phyloP scores from a whole-genome alignment of 164 flowering plant genomes.

The Tetracentron sinense region DNA sequence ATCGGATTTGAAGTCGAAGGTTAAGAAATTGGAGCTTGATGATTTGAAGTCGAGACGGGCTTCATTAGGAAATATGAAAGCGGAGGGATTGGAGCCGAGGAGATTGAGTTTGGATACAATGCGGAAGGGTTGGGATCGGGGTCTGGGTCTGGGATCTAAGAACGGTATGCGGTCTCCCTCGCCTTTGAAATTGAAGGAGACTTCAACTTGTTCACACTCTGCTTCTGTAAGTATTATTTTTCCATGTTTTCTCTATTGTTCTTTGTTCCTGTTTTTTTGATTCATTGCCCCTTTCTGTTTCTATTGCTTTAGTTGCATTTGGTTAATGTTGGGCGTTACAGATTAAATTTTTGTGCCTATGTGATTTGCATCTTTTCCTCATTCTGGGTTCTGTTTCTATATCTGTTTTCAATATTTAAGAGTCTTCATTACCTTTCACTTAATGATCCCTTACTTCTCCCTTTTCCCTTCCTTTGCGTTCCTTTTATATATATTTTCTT shows the following conservation, averaged over 20 bases:
- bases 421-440: not conserved
- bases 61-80: constrained; percentile 24
- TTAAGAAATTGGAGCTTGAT: constrained; percentile 13
- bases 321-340: not conserved
- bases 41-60: constrained; percentile 19
- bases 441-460: not conserved
- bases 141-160: constrained; percentile 16
- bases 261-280: not conserved
- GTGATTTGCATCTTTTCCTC: not conserved
- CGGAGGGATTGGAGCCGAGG: constrained; percentile 27
- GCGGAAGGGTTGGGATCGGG: constrained; percentile 38
- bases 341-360: no score
- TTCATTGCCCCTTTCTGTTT: not conserved
- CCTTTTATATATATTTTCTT: not conserved
- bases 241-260: not conserved
- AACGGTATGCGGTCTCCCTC: constrained; percentile 11
- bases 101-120: constrained; percentile 51
- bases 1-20: constrained; percentile 6
- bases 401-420: not conserved
- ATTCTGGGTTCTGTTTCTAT: not conserved
- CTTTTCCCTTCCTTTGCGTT: not conserved
- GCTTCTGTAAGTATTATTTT: constrained; percentile 27
- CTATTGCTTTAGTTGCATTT: not conserved
- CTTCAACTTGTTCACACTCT: not conserved
- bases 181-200: constrained; percentile 16